Evolutionary conservation across 306 rosid genomes (phyloP).

Genomic region (Vigna radiata): DNA sequence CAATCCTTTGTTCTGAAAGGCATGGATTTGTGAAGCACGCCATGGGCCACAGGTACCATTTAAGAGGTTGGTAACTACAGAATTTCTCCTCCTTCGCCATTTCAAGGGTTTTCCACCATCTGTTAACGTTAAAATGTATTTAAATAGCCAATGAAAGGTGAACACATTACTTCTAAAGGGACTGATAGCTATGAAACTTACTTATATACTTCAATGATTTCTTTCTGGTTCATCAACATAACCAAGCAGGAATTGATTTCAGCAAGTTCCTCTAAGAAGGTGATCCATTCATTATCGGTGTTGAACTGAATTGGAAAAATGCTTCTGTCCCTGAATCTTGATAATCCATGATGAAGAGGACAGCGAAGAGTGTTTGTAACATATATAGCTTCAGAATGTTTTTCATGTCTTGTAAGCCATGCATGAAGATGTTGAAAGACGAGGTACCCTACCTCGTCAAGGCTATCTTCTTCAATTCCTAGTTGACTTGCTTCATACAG

Average conservation of each 20-base stretch:
- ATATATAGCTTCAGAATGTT: constrained; percentile 12
- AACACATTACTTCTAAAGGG: not conserved
- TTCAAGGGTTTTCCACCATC: constrained; percentile 69
- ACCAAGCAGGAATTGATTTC: constrained; percentile 41
- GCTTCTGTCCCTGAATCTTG: constrained; percentile 41
- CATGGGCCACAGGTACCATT: constrained; percentile 74
- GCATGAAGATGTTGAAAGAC: constrained; percentile 33
- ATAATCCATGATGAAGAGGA: constrained; percentile 49
- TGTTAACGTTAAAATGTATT: not conserved
- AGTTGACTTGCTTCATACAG: constrained; percentile 54
- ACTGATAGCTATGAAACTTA: constrained; percentile 14
- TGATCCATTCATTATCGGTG: constrained; percentile 32
- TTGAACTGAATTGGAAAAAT: not conserved
- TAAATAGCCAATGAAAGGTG: no score
- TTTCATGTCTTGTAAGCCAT: constrained; percentile 32
- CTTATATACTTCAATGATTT: constrained; percentile 41
- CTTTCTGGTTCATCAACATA: constrained; percentile 44
- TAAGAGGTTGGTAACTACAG: constrained; percentile 57
- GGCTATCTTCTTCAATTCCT: constrained; percentile 43
- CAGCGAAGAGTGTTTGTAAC: constrained; percentile 29
- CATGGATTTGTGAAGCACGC: constrained; percentile 54
- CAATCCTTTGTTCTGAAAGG: constrained; percentile 60
- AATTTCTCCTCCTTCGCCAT: constrained; percentile 50
- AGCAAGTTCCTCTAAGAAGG: constrained; percentile 37
- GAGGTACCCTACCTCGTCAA: constrained; percentile 42